Conservation (phyloP, 1,139 yeast species). For the Arxiozyma bovina region DNA sequence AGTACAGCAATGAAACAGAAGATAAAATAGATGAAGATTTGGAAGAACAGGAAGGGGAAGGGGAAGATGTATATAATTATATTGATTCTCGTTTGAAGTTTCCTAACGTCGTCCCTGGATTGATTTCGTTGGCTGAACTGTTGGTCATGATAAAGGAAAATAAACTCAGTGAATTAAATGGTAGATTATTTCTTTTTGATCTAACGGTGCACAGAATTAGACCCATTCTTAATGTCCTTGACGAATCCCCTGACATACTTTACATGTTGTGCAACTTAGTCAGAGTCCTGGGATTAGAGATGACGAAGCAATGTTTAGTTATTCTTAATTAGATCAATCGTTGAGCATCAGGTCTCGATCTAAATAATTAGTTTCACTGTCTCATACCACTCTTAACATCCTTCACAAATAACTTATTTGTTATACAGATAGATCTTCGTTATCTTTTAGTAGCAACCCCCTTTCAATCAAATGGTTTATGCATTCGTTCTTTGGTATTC, state of each 20-base stretch:
- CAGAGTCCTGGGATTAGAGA: constrained; percentile 37
- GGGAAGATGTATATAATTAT: constrained; percentile 19
- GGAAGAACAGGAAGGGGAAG: background rate
- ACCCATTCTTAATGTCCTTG: constrained; percentile 16
- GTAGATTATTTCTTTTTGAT: constrained; percentile 21
- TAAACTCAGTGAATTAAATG: constrained; percentile 17
- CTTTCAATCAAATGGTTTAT: background rate
- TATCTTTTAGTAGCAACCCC: background rate
- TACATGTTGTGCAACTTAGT: constrained; percentile 35
- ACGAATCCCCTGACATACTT: constrained; percentile 22
- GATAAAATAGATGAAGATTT: background rate
- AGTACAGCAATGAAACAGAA: background rate
- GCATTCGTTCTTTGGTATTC: background rate
- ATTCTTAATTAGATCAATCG: constrained; percentile 17
- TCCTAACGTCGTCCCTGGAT: constrained; percentile 45
- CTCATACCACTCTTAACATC: no score
- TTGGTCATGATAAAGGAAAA: constrained; percentile 24
- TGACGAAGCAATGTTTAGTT: constrained; percentile 16
- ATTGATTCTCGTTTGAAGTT: constrained; percentile 14
- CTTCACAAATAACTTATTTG: no score
- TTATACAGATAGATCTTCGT: no score
- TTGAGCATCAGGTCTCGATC: no score
- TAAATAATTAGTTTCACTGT: no score
- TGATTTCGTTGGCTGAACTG: constrained; percentile 43
- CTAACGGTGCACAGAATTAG: constrained; percentile 18